Evolutionary conservation across 2,329 filamentous ascomycete genomes (phyloP), one percentile per base, ranked within the genome.

Genomic region (Ascochyta koolunga): DNA sequence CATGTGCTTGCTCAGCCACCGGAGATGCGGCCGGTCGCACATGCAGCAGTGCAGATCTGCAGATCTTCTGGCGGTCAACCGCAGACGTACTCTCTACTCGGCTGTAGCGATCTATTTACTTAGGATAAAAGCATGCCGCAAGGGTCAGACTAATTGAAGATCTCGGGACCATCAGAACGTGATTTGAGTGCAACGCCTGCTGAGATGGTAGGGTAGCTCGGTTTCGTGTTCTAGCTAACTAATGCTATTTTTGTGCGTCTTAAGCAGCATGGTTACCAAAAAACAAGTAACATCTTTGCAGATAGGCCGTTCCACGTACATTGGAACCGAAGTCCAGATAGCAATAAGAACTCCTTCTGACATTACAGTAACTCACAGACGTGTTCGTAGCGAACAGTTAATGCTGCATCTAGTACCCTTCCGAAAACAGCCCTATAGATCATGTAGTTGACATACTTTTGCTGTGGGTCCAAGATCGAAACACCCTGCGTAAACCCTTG

Each of bases 401-500:
- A 21, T 32, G 40, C 24, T 36, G 31, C 37, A 39, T 22, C 40
- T 24, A 18, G 19, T 22, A 41, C 41, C 19, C 31, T 37, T 35
- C 29, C 35, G 29, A 56, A 40, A 38, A 43, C 33, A 50, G 38
- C 42, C 41, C 42, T 45, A 41, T 51, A 43, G 43, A 56, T 54
- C 36, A 18, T 47, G 25, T 47, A 47, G 37, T 21, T 50, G 47
- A 42, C 47, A 47, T 51, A 56, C 53, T 56, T 56, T 51, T 56
- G 41, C 53, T 54, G 45, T 19, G 36, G 19, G 35, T 25, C 46
- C 45, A 54, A 49, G 31, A 54, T 51, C 42, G 38, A 56, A 52
- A 41, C 36, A 56, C 37, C 25, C 33, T 19, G 29, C 47, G 42
- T 50, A 47, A 50, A 46, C 43, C 42, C 53, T 24, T 38, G 11